phyloP scores from a whole-genome alignment of 164 flowering plant genomes.

The Macadamia tetraphylla region DNA sequence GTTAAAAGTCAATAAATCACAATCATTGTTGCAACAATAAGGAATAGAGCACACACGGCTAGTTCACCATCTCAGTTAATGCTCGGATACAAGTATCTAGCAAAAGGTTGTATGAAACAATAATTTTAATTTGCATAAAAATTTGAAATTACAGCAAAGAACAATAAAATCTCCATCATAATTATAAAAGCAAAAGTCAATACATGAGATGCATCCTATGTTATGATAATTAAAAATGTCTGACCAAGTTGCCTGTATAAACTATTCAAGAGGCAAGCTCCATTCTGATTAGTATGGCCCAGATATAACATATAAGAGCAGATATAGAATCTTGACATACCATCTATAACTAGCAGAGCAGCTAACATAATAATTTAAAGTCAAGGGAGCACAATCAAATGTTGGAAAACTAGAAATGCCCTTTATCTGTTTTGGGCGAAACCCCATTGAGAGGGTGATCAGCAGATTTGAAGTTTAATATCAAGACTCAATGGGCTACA shows the following conservation, averaged over 20 bases:
- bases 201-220: not conserved
- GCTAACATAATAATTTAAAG: not conserved
- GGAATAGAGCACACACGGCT: too few relatives aligned
- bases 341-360: not conserved
- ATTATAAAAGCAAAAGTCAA: not conserved
- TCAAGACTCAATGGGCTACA: not conserved
- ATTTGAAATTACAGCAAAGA: not conserved
- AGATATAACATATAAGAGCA: not conserved
- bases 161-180: not conserved
- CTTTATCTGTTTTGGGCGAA: not conserved
- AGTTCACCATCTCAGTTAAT: not conserved
- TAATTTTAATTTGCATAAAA: not conserved
- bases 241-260: not conserved
- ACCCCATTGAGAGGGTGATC: not conserved
- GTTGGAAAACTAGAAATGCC: not conserved
- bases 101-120: not conserved
- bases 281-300: not conserved
- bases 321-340: not conserved
- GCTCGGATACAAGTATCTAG: not conserved
- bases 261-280: not conserved
- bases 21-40: too few relatives aligned
- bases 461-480: not conserved
- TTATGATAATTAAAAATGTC: not conserved
- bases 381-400: not conserved
- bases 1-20: too few relatives aligned